These are phyloP conservation scores for Cyclocybe aegerita DNA, from an alignment of 768 basidiomycete species.

Conservation along the genomic window DNA sequence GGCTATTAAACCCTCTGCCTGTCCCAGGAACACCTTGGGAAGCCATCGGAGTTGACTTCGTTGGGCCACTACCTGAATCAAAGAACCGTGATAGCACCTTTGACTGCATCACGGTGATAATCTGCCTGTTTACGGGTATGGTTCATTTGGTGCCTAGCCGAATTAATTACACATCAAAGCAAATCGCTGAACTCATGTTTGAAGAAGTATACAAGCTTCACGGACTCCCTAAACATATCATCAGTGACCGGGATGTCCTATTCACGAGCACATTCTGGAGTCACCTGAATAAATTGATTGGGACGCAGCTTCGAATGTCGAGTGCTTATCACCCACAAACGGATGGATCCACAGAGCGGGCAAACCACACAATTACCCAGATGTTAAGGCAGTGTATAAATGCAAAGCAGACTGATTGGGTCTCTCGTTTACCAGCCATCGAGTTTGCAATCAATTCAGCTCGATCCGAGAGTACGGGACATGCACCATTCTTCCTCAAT, in stretches of 20 bases:
- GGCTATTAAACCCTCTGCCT: constrained; percentile 22
- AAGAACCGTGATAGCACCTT: constrained; percentile 18
- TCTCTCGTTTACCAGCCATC: constrained; percentile 19
- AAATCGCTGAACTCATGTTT: constrained; percentile 37
- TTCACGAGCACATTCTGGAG: constrained; percentile 47
- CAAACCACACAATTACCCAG: constrained; percentile 29
- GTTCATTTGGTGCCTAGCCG: constrained; percentile 26
- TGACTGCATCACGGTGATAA: constrained; percentile 28
- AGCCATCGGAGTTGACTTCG: constrained; percentile 17
- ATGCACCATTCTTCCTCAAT: constrained; percentile 18
- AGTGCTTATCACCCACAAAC: constrained; percentile 43
- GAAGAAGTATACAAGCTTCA: constrained; percentile 33
- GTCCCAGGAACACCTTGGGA: constrained; percentile 28
- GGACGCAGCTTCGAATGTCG: constrained; percentile 26
- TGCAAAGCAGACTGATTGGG: constrained; percentile 31
- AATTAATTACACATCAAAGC: constrained; percentile 25
- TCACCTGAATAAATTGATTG: constrained; percentile 24
- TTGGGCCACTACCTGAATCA: constrained; percentile 18
- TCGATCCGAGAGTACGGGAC: constrained; percentile 14
- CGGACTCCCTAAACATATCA: constrained; percentile 35
- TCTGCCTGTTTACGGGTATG: constrained; percentile 23
- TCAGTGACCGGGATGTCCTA: constrained; percentile 39
- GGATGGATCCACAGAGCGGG: constrained; percentile 37
- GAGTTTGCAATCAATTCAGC: constrained; percentile 16
- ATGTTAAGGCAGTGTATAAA: constrained; percentile 25